Evolutionary conservation across 1,139 yeast species (phyloP).

Genomic region (Taiozyma sp.): DNA sequence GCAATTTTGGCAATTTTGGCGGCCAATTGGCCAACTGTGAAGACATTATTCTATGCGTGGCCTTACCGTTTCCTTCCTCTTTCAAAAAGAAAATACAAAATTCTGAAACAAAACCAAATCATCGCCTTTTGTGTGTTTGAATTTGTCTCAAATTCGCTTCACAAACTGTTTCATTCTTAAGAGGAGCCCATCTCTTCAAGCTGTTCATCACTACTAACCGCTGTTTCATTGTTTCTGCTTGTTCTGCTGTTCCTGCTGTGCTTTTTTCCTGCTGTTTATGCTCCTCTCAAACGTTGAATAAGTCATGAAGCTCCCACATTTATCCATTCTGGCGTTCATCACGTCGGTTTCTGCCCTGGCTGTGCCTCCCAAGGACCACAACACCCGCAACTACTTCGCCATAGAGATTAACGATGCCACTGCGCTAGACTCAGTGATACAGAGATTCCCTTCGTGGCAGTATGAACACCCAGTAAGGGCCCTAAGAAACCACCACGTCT

Average conservation of each 20-base stretch:
- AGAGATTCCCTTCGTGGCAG: slow-evolving; percentile 34
- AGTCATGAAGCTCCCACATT: not conserved
- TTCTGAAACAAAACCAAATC: too few species aligned
- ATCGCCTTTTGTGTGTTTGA: too few species aligned
- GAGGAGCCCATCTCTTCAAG: too few species aligned
- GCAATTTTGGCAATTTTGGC: too few species aligned
- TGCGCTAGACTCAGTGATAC: slow-evolving; percentile 4
- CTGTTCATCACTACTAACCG: too few species aligned
- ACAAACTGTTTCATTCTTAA: too few species aligned
- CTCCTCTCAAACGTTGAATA: not conserved
- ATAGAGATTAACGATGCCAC: slow-evolving; percentile 42
- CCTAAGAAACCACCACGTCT: slow-evolving; percentile 54
- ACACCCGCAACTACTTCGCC: slow-evolving; percentile 43
- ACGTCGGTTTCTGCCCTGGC: not conserved
- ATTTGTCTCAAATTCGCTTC: too few species aligned
- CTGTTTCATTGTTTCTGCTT: not conserved
- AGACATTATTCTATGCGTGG: too few species aligned
- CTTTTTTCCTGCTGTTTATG: not conserved
- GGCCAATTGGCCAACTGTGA: too few species aligned
- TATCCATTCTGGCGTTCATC: not conserved
- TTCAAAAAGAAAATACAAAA: too few species aligned
- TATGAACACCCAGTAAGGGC: slow-evolving; percentile 60
- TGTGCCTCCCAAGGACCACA: slow-evolving; percentile 32
- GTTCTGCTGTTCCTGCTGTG: not conserved
- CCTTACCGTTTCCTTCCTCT: too few species aligned